A percentile compares a stretch with the other conserved stretches of the same genome.
These are phyloP conservation scores for Capillidium rhysosporum DNA, from an alignment of 371 early-diverging fungal genomes.

Conservation along the genomic window DNA sequence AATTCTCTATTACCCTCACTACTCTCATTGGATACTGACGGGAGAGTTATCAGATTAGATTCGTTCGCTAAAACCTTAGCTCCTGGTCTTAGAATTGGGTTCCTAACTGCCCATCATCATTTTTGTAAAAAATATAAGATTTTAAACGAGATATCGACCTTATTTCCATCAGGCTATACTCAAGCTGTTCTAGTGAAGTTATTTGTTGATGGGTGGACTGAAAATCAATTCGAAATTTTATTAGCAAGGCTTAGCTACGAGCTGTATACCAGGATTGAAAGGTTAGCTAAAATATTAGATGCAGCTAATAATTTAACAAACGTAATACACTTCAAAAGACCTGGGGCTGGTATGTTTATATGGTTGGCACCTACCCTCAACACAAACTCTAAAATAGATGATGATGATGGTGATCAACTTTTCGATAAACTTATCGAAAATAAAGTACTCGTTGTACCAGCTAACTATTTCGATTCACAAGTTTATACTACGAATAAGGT, in stretches of 20 bases:
- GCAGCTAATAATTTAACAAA: constrained; percentile 23
- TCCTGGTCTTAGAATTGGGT: constrained; percentile 59
- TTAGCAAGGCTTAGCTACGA: constrained; percentile 26
- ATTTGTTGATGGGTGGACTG: constrained; percentile 36
- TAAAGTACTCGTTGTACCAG: neutral
- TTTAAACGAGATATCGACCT: constrained; percentile 43
- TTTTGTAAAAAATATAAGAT: constrained; percentile 47
- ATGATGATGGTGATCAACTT: neutral
- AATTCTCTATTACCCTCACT: constrained; percentile 1
- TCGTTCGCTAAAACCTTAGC: constrained; percentile 61
- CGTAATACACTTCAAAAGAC: constrained; percentile 40
- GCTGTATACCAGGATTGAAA: constrained; percentile 39
- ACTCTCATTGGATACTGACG: constrained; percentile 52
- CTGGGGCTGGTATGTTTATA: constrained; percentile 65
- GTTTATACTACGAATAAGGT: neutral
- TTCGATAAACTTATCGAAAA: constrained; percentile 1
- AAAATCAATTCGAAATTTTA: constrained; percentile 42
- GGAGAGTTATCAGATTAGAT: constrained; percentile 64
- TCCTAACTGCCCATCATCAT: constrained; percentile 45
- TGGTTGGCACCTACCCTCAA: constrained; percentile 30
- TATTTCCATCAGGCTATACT: constrained; percentile 53
- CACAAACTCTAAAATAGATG: neutral
- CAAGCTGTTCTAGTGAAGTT: constrained; percentile 37
- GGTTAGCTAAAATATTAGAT: constrained; percentile 29
- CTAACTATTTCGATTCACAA: neutral